Evolutionary conservation across 805 yeast genomes (phyloP), one percentile per base, ranked within the genome.

Genomic region (Hanseniaspora clermontiae): DNA sequence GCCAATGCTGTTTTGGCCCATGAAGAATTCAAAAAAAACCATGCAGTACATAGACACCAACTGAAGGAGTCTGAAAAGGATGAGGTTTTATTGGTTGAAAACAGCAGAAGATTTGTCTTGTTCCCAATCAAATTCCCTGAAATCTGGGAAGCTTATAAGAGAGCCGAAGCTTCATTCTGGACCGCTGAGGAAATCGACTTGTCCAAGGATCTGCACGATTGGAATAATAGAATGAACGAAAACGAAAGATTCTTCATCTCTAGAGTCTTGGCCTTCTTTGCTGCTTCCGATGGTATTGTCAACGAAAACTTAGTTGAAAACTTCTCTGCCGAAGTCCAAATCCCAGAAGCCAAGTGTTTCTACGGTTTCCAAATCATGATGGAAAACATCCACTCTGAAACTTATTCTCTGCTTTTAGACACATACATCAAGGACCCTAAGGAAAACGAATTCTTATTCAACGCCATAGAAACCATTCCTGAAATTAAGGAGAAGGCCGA

Each of bases 91-190:
- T 78, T 91, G 65, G 66, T 70, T 53, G 96, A 88, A 72, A 93
- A 91, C 80, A 81, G 80, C 64, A 80, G 81, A 67, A 83, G 98
- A 69, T 89, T 87, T 66, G 97, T 93, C 53, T 75, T 91, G 59
- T 90, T 90, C 81, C 98, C 98, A 63, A 88, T 91, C 74, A 85
- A 87, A 74, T 93, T 89, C 76, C 91, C 90, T 69, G 97, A 91
- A 74, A 87, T 91, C 70, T 91, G 97, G 97, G 96, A 91, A 72
- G 90, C 95, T 78, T 91, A 91, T 75, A 91, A 91, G 78, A 88
- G 91, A 74, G 97, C 97, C 52, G 98, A 93, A 77, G 98, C 98
- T 15, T 91, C 97, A 6, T 91, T 91, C 79, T 91, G 98, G 98
- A 93, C 97, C 43, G 97, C 97, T 49, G 98, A 91, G 76, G 98